These are phyloP conservation scores for Sporisorium reilianum DNA, from an alignment of 1,284 basidiomycete species.

Conservation along the genomic window DNA sequence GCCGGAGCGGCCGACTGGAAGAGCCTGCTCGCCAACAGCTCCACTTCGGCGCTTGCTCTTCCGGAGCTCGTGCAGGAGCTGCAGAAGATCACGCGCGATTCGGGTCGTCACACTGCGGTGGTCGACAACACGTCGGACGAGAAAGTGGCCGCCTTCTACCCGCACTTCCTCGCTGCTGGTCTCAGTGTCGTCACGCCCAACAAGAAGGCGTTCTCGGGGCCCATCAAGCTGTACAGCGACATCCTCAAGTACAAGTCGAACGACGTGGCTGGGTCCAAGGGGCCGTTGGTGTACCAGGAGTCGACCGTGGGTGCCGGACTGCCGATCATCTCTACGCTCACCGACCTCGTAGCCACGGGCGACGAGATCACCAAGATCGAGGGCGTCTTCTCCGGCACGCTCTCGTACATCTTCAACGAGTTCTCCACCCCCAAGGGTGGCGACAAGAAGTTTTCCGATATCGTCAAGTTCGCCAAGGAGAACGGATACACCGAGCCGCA, in stretches of 20 bases:
- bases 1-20: slow-evolving; percentile 53
- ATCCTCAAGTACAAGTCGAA: slow-evolving; percentile 72
- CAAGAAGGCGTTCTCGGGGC: slow-evolving; percentile 93
- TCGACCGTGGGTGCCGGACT: slow-evolving; percentile 95
- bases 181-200: slow-evolving; percentile 95
- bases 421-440: slow-evolving; percentile 73
- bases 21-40: slow-evolving; percentile 38
- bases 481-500: slow-evolving; percentile 98
- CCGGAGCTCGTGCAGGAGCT: slow-evolving; percentile 54
- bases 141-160: slow-evolving; percentile 84
- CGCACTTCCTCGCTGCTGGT: slow-evolving; percentile 81
- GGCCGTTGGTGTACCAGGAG: slow-evolving; percentile 85
- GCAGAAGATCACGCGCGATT: slow-evolving; percentile 49
- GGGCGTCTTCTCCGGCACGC: slow-evolving; percentile 89
- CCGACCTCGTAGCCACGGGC: slow-evolving; percentile 90
- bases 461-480: slow-evolving; percentile 88
- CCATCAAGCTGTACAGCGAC: slow-evolving; percentile 78
- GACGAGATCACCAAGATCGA: slow-evolving; percentile 79
- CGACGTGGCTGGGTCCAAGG: slow-evolving; percentile 38
- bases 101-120: slow-evolving; percentile 74
- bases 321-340: slow-evolving; percentile 89
- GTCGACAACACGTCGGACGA: slow-evolving; percentile 96
- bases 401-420: slow-evolving; percentile 99
- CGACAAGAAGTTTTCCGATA: slow-evolving; percentile 80
- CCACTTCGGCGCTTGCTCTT: slow-evolving; percentile 52